phyloP scores from a whole-genome alignment of 768 basidiomycete species.

The Suillus spraguei region DNA sequence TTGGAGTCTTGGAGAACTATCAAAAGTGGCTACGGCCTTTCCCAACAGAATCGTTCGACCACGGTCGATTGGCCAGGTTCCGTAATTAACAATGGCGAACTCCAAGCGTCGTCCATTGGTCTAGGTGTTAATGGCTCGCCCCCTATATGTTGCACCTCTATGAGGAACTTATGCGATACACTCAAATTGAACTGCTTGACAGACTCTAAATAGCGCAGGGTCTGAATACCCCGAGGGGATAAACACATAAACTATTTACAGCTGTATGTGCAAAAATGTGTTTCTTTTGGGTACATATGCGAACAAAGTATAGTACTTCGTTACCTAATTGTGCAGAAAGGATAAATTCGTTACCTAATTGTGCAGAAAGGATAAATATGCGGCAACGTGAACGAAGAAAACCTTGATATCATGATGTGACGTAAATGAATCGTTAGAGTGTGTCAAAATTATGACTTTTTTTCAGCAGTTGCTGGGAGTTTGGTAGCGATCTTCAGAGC shows the following conservation, averaged over 20 bases:
- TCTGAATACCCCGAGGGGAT: neutral
- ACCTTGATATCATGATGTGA: neutral
- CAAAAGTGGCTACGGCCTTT: neutral
- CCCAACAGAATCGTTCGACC: neutral
- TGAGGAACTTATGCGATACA: neutral
- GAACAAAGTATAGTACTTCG: slow-evolving; percentile 1
- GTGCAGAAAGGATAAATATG: neutral
- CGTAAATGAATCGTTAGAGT: neutral
- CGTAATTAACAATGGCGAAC: neutral
- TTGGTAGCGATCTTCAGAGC: slow-evolving; percentile 24
- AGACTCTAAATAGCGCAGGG: neutral
- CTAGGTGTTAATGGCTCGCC: neutral
- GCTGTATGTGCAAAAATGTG: too few species aligned
- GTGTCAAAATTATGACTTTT: neutral
- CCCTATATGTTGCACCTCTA: neutral
- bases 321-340: neutral
- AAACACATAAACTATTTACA: neutral
- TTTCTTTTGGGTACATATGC: neutral
- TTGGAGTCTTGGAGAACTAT: neutral
- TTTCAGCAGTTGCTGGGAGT: slow-evolving; percentile 17
- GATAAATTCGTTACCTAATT: neutral
- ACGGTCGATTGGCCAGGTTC: neutral
- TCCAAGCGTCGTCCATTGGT: neutral
- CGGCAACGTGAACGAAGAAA: neutral
- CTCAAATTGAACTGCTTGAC: neutral